Evolutionary conservation across 192 early-diverging fungal species (phyloP).

Genomic region (Rhizophagus clarus): DNA sequence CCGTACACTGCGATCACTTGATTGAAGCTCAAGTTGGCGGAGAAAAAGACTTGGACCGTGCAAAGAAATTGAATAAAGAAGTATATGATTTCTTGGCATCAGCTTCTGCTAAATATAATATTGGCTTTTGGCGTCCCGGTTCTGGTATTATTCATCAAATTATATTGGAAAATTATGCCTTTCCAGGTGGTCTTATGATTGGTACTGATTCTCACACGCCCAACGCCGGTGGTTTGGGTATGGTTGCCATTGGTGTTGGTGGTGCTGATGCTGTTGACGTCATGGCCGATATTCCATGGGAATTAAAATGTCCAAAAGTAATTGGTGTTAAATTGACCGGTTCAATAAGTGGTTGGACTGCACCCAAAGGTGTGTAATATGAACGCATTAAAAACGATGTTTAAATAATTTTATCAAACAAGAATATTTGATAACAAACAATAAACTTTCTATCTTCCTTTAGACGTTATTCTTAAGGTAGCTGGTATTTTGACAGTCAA

Average conservation of each 20-base stretch:
- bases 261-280: slow-evolving; percentile 99
- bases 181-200: slow-evolving; percentile 94
- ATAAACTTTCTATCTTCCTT: neutral
- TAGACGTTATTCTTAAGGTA: slow-evolving; percentile 91
- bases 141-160: slow-evolving; percentile 96
- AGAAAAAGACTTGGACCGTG: slow-evolving; percentile 77
- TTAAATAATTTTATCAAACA: neutral
- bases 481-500: slow-evolving; percentile 96
- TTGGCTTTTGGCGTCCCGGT: slow-evolving; percentile 96
- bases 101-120: slow-evolving; percentile 86
- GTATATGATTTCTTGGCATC: slow-evolving; percentile 90
- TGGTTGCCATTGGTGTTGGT: slow-evolving; percentile 97
- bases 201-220: slow-evolving; percentile 99
- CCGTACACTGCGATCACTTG: slow-evolving; percentile 97
- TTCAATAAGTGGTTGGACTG: slow-evolving; percentile 87
- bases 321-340: slow-evolving; percentile 92
- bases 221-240: slow-evolving; percentile 95
- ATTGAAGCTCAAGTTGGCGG: slow-evolving; percentile 91
- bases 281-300: slow-evolving; percentile 98
- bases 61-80: slow-evolving; percentile 89
- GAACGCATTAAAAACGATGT: neutral
- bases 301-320: slow-evolving; percentile 97
- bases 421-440: neutral
- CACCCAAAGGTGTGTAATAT: slow-evolving; percentile 70
- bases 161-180: slow-evolving; percentile 97